Conservation (phyloP, 768 basidiomycete species). For the Cystobasidium tubakii region DNA sequence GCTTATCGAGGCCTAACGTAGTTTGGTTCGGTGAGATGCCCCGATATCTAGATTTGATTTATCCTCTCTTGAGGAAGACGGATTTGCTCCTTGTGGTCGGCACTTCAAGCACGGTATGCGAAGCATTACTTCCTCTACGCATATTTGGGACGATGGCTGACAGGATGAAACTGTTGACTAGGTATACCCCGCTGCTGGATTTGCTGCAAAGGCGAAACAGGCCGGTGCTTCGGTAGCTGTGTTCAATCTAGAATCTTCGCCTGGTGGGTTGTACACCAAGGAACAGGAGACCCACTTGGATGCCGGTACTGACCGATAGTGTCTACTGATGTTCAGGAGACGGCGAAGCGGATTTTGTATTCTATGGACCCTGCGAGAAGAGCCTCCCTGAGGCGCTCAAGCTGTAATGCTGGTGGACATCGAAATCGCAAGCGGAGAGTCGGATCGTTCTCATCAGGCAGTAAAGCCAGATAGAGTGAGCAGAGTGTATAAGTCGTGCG, state of each 20-base stretch:
- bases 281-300: not conserved
- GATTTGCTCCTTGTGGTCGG: slow-evolving; percentile 59
- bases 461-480: too few species aligned
- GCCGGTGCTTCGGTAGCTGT: slow-evolving; percentile 52
- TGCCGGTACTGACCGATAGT: not conserved
- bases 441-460: too few species aligned
- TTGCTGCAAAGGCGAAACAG: slow-evolving; percentile 41
- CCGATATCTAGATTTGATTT: slow-evolving; percentile 51
- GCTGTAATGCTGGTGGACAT: not conserved
- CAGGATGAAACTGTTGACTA: too few species aligned
- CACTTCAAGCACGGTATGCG: slow-evolving; percentile 56
- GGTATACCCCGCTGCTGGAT: slow-evolving; percentile 46
- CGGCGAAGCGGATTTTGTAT: slow-evolving; percentile 55
- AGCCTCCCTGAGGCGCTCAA: slow-evolving; percentile 49
- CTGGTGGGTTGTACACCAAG: not conserved
- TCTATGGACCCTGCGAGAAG: slow-evolving; percentile 56
- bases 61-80: slow-evolving; percentile 52
- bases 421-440: too few species aligned
- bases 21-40: slow-evolving; percentile 60
- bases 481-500: too few species aligned
- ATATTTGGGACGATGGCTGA: too few species aligned
- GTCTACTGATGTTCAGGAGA: slow-evolving; percentile 10
- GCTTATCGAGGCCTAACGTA: slow-evolving; percentile 56
- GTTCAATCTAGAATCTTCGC: slow-evolving; percentile 51
- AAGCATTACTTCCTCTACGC: too few species aligned